Base-by-base conservation (phyloP, 352 stramenopile species). In the Globisporangium abappressorium region DNA sequence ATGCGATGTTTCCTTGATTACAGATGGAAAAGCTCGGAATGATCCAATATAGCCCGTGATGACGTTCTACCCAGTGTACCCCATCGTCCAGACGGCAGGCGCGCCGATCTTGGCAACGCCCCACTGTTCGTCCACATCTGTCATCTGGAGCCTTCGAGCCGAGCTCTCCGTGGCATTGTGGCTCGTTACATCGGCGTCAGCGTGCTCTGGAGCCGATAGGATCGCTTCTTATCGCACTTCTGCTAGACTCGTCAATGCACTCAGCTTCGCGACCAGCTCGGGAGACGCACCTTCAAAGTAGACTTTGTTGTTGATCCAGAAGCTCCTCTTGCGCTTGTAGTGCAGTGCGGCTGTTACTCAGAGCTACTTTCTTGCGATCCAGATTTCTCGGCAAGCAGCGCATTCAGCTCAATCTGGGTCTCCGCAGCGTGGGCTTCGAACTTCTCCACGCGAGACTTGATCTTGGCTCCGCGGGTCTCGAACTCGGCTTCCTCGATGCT, bases 261-360 rank as follows among this genome's bases (percentile, higher is more conserved):
- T 43, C 53, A 81, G 67, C 56, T 75, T 72, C 49, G 70, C 51
- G 4, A 81, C 55, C 33, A 79, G 43, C 15, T 70, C 73, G 24
- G 60, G 56, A 1, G 71, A 62, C 18, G 66, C 72, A 20, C 66
- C 60, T 47, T 77, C 38, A 34, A 82, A 67, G 62, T 60, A 64
- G 41, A 75, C 64, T 54, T 72, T 62, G 66, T 77, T 78, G 26
- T 28, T 64, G 66, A 79, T 73, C 75, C 72, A 82, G 61, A 69
- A 74, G 22, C 47, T 28, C 47, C 7, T 54, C 47, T 54, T 54
- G 47, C 47, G 22, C 47, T 26, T 26, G 24, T 26, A 26, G 24
- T 26, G 24, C 24, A 26, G 24, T 26, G 24, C 1, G 24, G 24
- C 24, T 26, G 24, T 26, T 26, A 1, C 24, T 26, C 24, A 26